Evolutionary conservation across 2,329 filamentous ascomycete genomes (phyloP), one percentile per base, ranked within the genome.

Genomic region (Leptographium radiaticola): DNA sequence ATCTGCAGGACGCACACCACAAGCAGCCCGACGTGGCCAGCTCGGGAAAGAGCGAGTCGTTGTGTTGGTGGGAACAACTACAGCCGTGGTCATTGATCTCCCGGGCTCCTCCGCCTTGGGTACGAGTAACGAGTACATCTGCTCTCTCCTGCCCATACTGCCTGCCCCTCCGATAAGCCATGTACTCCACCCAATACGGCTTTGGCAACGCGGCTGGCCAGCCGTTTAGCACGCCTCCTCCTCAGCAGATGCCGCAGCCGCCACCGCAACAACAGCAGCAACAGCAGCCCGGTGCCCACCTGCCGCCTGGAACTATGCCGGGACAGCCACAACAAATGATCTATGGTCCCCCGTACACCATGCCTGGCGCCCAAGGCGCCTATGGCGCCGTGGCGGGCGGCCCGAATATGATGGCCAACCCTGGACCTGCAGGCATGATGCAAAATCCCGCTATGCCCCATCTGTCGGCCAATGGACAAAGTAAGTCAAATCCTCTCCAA

Each of bases 371-470:
- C 54, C 76, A 79, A 63, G 70, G 68, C 56, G 68, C 65, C 58
- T 80, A 78, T 30, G 53, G 57, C 53, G 49, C 55, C 18, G 56
- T 50, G 60, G 70, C 70, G 50, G 72, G 71, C 49, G 73, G 70
- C 59, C 72, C 73, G 52, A 78, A 75, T 57, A 64, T 76, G 66
- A 78, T 81, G 75, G 79, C 79, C 71, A 68, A 69, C 59, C 67
- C 67, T 58, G 75, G 73, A 43, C 72, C 74, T 68, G 73, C 71
- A 67, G 77, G 73, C 63, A 81, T 83, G 78, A 82, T 83, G 79
- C 79, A 77, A 68, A 80, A 75, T 64, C 67, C 76, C 61, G 74
- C 69, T 63, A 79, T 81, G 76, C 73, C 72, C 59, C 76, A 77
- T 64, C 80, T 81, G 75, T 70, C 71, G 59, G 67, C 74, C 59